Evolutionary conservation across 441 rosid genomes (phyloP).

Genomic region (Erysimum cheiri): DNA sequence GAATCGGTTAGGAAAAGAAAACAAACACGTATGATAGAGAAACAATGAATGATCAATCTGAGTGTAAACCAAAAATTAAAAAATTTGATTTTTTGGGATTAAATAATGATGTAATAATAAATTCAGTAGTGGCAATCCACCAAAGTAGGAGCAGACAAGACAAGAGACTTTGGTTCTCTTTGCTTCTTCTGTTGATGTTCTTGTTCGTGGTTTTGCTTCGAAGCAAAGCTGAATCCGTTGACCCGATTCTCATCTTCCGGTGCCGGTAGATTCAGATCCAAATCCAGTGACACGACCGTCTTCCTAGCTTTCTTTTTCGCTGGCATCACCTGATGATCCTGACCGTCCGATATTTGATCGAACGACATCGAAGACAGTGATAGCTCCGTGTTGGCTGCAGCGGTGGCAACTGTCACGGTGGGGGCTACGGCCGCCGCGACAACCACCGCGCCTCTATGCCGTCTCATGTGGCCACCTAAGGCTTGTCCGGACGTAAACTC

Average conservation of each 20-base stretch:
- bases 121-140: constrained; percentile 92
- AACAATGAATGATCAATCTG: constrained; percentile 32
- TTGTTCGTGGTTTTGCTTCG: constrained; percentile 58
- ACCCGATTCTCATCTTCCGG: constrained; percentile 70
- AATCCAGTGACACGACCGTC: constrained; percentile 61
- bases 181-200: constrained; percentile 45
- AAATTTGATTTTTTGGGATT: constrained; percentile 9
- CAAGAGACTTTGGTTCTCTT: constrained; percentile 49
- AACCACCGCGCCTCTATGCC: constrained; percentile 64
- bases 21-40: constrained; percentile 5
- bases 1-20: constrained; percentile 27
- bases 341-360: constrained; percentile 50
- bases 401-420: constrained; percentile 23
- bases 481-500: constrained; percentile 95
- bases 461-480: constrained; percentile 92
- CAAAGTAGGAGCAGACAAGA: constrained; percentile 74
- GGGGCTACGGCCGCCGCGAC: constrained; percentile 12
- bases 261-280: constrained; percentile 97
- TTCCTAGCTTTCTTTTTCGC: constrained; percentile 48
- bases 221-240: constrained; percentile 56
- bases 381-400: constrained; percentile 46
- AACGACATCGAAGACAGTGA: constrained; percentile 56
- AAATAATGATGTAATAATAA: constrained; percentile 19
- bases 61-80: not conserved
- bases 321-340: constrained; percentile 39